Base-by-base conservation (phyloP, 2,329 filamentous ascomycete genomes). In the Neopestalotiopsis clavispora region DNA sequence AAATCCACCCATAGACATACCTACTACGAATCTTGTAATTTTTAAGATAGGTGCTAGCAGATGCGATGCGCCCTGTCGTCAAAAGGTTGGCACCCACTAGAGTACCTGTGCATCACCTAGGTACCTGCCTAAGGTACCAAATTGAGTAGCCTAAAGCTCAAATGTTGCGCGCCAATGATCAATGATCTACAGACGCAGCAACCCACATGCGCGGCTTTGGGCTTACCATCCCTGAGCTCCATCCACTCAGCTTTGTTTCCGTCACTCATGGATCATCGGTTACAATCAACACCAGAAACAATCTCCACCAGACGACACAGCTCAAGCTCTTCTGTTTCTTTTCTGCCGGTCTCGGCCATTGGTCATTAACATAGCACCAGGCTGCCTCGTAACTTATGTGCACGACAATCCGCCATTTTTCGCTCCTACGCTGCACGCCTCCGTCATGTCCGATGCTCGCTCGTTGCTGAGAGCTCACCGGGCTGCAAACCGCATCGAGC, bases 381-480 rank as follows among this genome's bases (percentile, higher is more conserved):
- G 20, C 45, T 52, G 45, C 45, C 45, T 52, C 17, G 45, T 20
- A 52, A n/a, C 14, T 52, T 23, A 52, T 20, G 45, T 56, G 20
- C 68, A 42, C 20, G 38, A 45, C n/a, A 52, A 20, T n/a, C 45
- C 7, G 45, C 45, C 45, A 9, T 3, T 17, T 23, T 20, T 20
- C 23, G 23, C 23, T 28, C 57, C 57, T 14, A n/a, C 7, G 57
- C n/a, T 28, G 23, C 23, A n/a, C 14, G 34, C 34, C 34, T 17
- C 63, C 58, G 70, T 60, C 72, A 95, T 96, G 92, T 86, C 93
- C 73, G 93, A 97, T 80, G 91, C 94, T 32, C 91, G 94, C 74
- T 89, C 92, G 45, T 88, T 97, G 63, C 87, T 97, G 69, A 92
- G 93, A 74, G 91, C 91, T 76, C 92, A 95, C 80, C 90, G 93